Percentiles rank a stretch among this genome's conserved stretches.
These are phyloP conservation scores for Dichomitus squalens DNA, from an alignment of 1,284 basidiomycete genomes.

Conservation along the genomic window DNA sequence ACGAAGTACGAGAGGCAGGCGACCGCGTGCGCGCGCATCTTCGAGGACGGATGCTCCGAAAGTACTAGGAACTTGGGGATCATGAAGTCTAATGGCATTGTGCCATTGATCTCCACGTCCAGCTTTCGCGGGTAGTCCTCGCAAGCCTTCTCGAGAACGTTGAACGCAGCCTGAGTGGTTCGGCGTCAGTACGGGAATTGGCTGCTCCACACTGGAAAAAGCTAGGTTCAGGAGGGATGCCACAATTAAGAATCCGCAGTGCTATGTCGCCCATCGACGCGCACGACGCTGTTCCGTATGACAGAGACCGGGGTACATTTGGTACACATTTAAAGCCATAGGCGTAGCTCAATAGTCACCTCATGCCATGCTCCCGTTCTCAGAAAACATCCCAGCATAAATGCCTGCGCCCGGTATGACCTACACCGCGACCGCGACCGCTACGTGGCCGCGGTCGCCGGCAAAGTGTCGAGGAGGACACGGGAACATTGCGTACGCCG, in stretches of 20 bases:
- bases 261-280: background rate
- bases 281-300: too few species aligned
- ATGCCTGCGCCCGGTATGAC: too few species aligned
- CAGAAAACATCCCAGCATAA: too few species aligned
- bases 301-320: too few species aligned
- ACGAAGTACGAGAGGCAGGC: constrained; percentile 95
- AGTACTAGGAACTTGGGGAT: constrained; percentile 92
- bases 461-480: too few species aligned
- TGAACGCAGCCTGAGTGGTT: constrained; percentile 83
- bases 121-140: constrained; percentile 97
- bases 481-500: too few species aligned
- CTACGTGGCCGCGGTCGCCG: too few species aligned
- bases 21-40: constrained; percentile 93
- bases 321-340: too few species aligned
- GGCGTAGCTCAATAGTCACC: too few species aligned
- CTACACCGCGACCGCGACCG: too few species aligned
- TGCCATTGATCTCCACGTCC: constrained; percentile 89
- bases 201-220: constrained; percentile 17
- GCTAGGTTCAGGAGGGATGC: background rate
- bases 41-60: constrained; percentile 80
- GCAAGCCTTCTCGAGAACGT: constrained; percentile 93
- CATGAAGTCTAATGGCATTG: constrained; percentile 89
- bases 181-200: constrained; percentile 11
- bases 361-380: too few species aligned
- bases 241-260: background rate